Percentiles rank a stretch among this genome's conserved stretches.
Evolutionary conservation across 2,329 filamentous ascomycete genomes (phyloP).

Genomic region (Rhinocladiella mackenziei): DNA sequence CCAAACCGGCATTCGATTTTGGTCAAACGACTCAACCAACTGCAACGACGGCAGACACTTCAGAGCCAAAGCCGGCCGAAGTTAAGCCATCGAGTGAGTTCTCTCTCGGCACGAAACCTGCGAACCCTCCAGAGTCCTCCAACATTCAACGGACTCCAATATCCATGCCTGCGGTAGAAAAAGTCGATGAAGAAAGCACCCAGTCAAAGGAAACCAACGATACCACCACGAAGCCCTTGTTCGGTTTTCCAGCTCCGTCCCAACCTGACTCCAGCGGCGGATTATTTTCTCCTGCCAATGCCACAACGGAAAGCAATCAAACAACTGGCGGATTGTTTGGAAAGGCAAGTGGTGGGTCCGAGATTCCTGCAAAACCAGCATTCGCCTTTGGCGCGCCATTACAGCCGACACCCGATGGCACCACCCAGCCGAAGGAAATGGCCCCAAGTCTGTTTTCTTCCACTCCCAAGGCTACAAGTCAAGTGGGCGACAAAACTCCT

Average conservation of each 20-base stretch:
- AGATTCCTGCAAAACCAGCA: too few species aligned
- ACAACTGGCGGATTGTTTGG: constrained; percentile 5
- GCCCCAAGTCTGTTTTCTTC: constrained; percentile 1
- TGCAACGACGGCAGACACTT: neutral
- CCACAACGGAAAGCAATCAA: neutral
- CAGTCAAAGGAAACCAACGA: constrained; percentile 1
- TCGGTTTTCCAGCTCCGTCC: constrained; percentile 9
- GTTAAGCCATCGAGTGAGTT: neutral
- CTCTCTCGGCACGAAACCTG: constrained; percentile 5
- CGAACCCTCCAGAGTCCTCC: neutral
- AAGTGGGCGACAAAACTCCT: neutral
- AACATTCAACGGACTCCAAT: constrained; percentile 5
- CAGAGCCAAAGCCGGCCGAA: constrained; percentile 1
- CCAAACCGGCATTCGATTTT: constrained; percentile 8
- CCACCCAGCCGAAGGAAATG: neutral
- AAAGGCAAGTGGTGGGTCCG: constrained; percentile 4
- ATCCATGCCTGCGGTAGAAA: neutral
- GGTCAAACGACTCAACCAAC: constrained; percentile 1
- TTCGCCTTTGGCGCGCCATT: constrained; percentile 11
- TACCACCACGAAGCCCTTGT: constrained; percentile 2
- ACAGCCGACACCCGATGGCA: neutral
- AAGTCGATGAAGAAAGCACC: neutral
- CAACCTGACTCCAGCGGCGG: constrained; percentile 11
- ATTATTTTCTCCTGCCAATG: constrained; percentile 13
- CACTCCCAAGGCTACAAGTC: constrained; percentile 1